phyloP scores from a whole-genome alignment of 2,329 filamentous ascomycete species.

The Gnomoniopsis smithogilvyi region DNA sequence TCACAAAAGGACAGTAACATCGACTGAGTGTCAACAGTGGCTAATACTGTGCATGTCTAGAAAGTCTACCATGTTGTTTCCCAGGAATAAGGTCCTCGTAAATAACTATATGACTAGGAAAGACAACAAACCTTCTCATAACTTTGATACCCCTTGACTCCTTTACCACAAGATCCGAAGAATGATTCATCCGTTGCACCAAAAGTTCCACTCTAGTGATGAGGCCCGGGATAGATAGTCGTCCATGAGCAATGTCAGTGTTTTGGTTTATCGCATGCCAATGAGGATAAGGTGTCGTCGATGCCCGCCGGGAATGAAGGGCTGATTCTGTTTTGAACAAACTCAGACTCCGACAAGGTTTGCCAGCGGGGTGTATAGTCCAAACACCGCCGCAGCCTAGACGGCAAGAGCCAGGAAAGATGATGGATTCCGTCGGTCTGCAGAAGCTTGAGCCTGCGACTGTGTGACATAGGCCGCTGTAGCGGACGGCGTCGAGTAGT shows the following conservation, averaged over 20 bases:
- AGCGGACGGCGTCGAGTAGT: slow-evolving; percentile 7
- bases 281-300: neutral
- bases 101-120: slow-evolving; percentile 10
- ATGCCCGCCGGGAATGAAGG: slow-evolving; percentile 1
- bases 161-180: slow-evolving; percentile 14
- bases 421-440: slow-evolving; percentile 10
- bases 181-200: slow-evolving; percentile 13
- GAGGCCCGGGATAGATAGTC: neutral
- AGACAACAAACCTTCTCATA: slow-evolving; percentile 9
- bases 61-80: slow-evolving; percentile 9
- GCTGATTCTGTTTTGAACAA: slow-evolving; percentile 4
- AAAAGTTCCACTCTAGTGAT: slow-evolving; percentile 6
- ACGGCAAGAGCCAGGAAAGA: slow-evolving; percentile 17
- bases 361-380: slow-evolving; percentile 13
- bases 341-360: slow-evolving; percentile 13
- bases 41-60: slow-evolving; percentile 16
- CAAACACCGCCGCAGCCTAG: slow-evolving; percentile 18
- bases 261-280: neutral
- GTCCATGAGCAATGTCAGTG: neutral
- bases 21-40: slow-evolving; percentile 10
- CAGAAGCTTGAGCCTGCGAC: slow-evolving; percentile 8
- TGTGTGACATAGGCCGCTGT: slow-evolving; percentile 15
- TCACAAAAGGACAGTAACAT: too few species aligned
- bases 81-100: neutral
- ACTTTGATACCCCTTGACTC: slow-evolving; percentile 10